phyloP scores from a whole-genome alignment of 208 protist genomes.

The Porcisia hertigi region DNA sequence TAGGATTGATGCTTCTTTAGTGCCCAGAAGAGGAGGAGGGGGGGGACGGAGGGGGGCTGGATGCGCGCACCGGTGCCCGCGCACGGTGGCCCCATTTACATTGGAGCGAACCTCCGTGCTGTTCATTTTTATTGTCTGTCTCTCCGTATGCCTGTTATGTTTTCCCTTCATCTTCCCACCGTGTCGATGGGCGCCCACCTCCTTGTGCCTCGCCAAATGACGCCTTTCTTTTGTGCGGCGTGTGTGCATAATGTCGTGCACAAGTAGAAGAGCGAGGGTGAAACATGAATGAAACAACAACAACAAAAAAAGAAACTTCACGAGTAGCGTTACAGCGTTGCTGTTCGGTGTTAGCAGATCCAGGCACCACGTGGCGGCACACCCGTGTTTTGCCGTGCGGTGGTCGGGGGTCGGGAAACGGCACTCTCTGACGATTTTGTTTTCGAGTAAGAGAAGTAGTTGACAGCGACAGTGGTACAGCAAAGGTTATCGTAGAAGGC shows the following conservation, averaged over 20 bases:
- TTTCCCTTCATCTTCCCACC: neutral
- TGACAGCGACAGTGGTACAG: neutral
- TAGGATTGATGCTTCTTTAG: neutral
- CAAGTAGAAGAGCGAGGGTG: neutral
- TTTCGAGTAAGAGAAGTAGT: too few relatives aligned
- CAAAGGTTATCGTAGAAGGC: neutral
- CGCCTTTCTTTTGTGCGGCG: neutral
- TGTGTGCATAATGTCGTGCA: neutral
- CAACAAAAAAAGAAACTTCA: neutral
- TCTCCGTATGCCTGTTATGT: neutral
- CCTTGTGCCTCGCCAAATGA: neutral
- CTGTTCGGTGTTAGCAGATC: too few relatives aligned
- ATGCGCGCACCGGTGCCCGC: neutral
- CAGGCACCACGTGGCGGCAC: neutral
- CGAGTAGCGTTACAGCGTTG: neutral
- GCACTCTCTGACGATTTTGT: neutral
- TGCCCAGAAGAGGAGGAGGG: neutral
- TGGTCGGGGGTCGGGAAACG: too few relatives aligned
- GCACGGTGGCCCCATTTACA: neutral
- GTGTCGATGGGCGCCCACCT: neutral
- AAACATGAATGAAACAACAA: neutral
- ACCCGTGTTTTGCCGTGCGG: too few relatives aligned
- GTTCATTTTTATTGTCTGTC: neutral
- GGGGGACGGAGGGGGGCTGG: neutral
- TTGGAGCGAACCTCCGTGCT: neutral